These are phyloP conservation scores for Tetrapisispora iriomotensis DNA, from an alignment of 805 yeast genomes.

Conservation along the genomic window DNA sequence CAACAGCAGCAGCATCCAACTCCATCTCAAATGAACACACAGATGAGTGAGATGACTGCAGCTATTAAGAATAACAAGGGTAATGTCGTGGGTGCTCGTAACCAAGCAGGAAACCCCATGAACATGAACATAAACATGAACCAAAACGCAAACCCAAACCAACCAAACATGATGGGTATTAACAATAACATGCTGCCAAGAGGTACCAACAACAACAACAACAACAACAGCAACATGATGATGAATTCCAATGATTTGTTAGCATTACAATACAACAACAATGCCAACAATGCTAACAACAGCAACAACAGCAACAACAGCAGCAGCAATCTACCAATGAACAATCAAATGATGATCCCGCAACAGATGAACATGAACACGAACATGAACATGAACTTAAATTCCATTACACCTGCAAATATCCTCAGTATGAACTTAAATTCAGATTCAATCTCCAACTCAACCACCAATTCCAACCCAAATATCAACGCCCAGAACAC, in stretches of 20 bases:
- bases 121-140: no score
- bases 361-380: background rate
- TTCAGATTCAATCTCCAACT: slow-evolving; percentile 2
- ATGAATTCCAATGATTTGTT: slow-evolving; percentile 1
- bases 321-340: slow-evolving; percentile 5
- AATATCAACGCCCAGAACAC: background rate
- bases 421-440: slow-evolving; percentile 13
- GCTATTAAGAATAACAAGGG: no score
- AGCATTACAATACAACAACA: background rate
- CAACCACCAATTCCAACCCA: slow-evolving; percentile 3
- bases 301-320: background rate
- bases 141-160: no score
- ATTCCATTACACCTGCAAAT: slow-evolving; percentile 17
- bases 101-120: no score
- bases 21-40: no score
- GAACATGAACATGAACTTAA: slow-evolving; percentile 9
- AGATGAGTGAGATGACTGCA: no score
- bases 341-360: slow-evolving; percentile 1
- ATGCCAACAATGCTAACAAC: slow-evolving; percentile 4
- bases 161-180: no score
- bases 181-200: slow-evolving; percentile 1
- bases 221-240: slow-evolving; percentile 2
- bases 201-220: slow-evolving; percentile 4
- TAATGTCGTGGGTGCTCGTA: no score
- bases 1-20: no score